These are phyloP conservation scores for Acanthochlamys bracteata DNA, from an alignment of 106 monocot genomes.

Conservation along the genomic window DNA sequence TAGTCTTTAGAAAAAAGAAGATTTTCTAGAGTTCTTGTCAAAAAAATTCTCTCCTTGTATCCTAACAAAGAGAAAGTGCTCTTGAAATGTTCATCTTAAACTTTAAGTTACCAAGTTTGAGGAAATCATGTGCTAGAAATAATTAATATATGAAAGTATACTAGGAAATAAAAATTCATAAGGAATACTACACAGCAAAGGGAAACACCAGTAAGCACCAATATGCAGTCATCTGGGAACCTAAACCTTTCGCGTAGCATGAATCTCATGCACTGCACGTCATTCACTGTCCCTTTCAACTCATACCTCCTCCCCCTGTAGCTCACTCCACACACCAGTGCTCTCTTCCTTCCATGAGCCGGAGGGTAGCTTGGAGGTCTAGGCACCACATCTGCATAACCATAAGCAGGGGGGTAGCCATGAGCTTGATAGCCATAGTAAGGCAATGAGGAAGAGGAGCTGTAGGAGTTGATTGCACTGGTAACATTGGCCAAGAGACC, in stretches of 20 bases:
- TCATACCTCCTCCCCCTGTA: constrained; percentile 41
- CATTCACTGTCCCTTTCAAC: constrained; percentile 76
- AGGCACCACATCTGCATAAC: background rate
- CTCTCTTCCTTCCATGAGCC: constrained; percentile 30
- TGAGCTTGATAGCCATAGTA: background rate
- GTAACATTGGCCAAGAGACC: constrained; percentile 7
- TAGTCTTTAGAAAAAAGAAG: background rate
- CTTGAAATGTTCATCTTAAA: no score
- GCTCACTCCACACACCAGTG: constrained; percentile 38
- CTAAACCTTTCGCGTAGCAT: constrained; percentile 33
- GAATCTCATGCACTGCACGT: constrained; percentile 61
- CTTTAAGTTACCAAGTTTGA: no score
- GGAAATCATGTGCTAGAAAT: background rate
- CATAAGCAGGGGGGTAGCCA: background rate
- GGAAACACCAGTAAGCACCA: constrained; percentile 56
- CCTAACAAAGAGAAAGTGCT: no score
- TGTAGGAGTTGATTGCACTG: background rate
- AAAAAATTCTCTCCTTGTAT: no score
- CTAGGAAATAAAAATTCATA: background rate
- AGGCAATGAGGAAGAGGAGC: background rate
- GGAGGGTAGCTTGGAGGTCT: constrained; percentile 22
- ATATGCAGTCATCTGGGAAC: constrained; percentile 44
- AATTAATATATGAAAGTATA: background rate
- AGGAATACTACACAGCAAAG: background rate
- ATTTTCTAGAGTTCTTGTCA: no score